These are phyloP conservation scores for Prosopis cineraria DNA, from an alignment of 306 rosid genomes.

Conservation along the genomic window DNA sequence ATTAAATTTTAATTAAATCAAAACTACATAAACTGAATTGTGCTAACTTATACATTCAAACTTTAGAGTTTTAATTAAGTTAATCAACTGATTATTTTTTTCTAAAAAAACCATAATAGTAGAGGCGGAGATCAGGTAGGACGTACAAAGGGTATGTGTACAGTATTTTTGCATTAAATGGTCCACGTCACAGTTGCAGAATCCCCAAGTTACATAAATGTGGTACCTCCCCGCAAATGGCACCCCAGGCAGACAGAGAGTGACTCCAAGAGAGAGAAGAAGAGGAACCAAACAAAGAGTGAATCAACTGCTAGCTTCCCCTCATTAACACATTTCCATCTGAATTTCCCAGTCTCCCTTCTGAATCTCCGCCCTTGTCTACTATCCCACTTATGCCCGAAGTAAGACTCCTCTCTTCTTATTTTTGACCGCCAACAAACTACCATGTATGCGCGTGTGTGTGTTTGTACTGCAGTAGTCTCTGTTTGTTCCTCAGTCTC, in stretches of 20 bases:
- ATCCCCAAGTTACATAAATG: conserved; percentile 48
- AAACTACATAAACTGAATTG: no score
- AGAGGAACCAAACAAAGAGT: not conserved
- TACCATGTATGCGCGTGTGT: no score
- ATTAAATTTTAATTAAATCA: no score
- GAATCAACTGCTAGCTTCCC: conserved; percentile 28
- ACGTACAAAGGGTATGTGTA: not conserved
- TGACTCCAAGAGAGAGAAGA: not conserved
- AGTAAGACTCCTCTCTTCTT: conserved; percentile 51
- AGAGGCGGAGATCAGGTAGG: not conserved
- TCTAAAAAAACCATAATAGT: no score
- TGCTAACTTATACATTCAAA: no score
- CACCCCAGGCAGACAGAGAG: not conserved
- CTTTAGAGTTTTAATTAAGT: no score
- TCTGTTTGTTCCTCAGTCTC: not conserved
- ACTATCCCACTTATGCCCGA: conserved; percentile 60
- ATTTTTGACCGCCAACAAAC: not conserved
- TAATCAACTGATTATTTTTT: no score
- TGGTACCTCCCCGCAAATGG: conserved; percentile 25
- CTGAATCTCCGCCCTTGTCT: conserved; percentile 34
- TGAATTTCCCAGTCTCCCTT: conserved; percentile 25
- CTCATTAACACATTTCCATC: conserved; percentile 3
- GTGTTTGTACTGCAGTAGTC: not conserved
- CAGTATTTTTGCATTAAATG: conserved; percentile 41
- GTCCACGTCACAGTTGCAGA: conserved; percentile 67